A percentile compares a stretch with the other conserved stretches of the same genome.
These are phyloP conservation scores for Myxozyma lipomycoides DNA, from an alignment of 805 yeast species.

Conservation along the genomic window DNA sequence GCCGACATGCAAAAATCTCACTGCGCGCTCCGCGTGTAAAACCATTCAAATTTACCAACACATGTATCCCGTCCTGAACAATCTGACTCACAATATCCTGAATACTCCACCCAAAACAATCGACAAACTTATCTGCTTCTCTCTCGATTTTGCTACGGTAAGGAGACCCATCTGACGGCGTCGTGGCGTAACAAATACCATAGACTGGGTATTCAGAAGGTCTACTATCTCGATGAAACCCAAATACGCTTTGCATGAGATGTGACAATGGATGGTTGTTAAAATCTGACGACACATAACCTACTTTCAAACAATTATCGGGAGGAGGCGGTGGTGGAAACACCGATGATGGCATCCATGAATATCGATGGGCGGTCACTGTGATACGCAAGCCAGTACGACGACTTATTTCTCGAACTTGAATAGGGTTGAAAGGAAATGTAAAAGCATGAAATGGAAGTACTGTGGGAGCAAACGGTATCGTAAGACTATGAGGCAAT, in stretches of 20 bases:
- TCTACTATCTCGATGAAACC: conserved; percentile 31
- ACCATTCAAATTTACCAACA: conserved; percentile 37
- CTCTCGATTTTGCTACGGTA: conserved; percentile 33
- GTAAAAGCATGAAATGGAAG: conserved; percentile 38
- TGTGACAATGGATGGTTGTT: conserved; percentile 38
- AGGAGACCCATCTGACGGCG: conserved; percentile 32
- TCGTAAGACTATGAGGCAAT: conserved; percentile 30
- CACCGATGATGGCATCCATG: conserved; percentile 34
- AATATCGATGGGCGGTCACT: conserved; percentile 28
- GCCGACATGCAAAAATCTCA: conserved; percentile 36
- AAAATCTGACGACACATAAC: conserved; percentile 37
- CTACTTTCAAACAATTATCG: conserved; percentile 29
- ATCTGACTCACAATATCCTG: conserved; percentile 32
- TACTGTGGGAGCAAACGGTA: conserved; percentile 35
- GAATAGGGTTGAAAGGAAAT: conserved; percentile 31
- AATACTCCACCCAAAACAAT: conserved; percentile 30
- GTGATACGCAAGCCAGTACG: conserved; percentile 33
- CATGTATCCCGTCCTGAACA: conserved; percentile 34
- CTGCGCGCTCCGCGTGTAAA: conserved; percentile 38
- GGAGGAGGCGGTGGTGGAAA: conserved; percentile 37
- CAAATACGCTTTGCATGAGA: conserved; percentile 38
- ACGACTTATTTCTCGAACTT: conserved; percentile 32
- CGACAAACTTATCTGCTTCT: conserved; percentile 31
- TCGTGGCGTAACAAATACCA: conserved; percentile 35
- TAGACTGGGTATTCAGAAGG: conserved; percentile 20